Percentiles rank a stretch among this genome's conserved stretches.
Evolutionary conservation across 1,284 basidiomycete species (phyloP).

Genomic region (Austroboletus olivaceoglutinosus): DNA sequence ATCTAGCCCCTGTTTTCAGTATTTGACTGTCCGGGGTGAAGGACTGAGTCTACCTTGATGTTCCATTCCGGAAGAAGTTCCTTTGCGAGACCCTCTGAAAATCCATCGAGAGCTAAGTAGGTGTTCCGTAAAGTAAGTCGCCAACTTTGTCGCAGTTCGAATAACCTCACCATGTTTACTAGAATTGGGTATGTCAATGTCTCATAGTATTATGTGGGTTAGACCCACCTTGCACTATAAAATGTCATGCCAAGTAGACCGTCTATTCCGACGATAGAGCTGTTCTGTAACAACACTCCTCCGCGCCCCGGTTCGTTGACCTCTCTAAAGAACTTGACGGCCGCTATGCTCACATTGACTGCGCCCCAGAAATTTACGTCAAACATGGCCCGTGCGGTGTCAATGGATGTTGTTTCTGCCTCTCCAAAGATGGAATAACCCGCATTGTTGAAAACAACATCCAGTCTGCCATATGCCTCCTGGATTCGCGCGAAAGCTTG

Average conservation of each 20-base stretch:
- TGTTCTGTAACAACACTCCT: slow-evolving; percentile 4
- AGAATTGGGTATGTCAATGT: not conserved
- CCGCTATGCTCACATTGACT: slow-evolving; percentile 11
- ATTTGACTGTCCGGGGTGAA: no score
- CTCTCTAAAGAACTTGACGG: slow-evolving; percentile 19
- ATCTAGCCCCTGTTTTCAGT: slow-evolving; percentile 1
- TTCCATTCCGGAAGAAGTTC: slow-evolving; percentile 23
- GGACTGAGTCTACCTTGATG: slow-evolving; percentile 14
- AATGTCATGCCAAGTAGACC: not conserved
- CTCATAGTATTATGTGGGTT: no score
- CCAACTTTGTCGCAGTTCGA: not conserved
- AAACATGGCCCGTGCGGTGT: slow-evolving; percentile 13
- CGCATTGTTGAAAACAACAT: no score
- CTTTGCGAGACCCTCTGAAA: slow-evolving; percentile 13
- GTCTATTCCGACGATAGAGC: not conserved
- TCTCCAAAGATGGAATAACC: slow-evolving; percentile 12
- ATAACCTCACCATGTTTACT: slow-evolving; percentile 6
- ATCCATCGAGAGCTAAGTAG: slow-evolving; percentile 19
- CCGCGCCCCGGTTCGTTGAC: slow-evolving; percentile 15
- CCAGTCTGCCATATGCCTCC: no score
- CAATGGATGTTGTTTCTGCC: slow-evolving; percentile 4
- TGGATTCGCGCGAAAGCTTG: no score
- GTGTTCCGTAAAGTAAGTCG: not conserved
- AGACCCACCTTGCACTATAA: slow-evolving; percentile 4
- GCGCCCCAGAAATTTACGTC: slow-evolving; percentile 26